Evolutionary conservation across 2,329 filamentous ascomycete species (phyloP), one percentile per base, ranked within the genome.

Genomic region (Xylaria sp.): DNA sequence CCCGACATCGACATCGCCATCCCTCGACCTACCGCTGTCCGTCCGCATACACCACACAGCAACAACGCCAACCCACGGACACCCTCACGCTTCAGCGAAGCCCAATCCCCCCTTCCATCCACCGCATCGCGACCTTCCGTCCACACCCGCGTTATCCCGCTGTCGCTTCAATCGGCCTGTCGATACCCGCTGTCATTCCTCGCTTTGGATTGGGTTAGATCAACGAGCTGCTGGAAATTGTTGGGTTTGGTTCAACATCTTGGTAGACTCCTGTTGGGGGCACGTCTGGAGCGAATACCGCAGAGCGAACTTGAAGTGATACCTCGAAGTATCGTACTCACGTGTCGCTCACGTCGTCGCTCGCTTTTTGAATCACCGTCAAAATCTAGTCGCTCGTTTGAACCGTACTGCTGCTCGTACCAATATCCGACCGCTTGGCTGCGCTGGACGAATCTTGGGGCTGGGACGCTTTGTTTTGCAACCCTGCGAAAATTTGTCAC

Each of bases 381-480:
- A 56, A 51, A 63, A 8, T 63, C 64, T 66, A 34, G 70, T 71
- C 72, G 65, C 72, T 74, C 72, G 69, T 74, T 73, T 71, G 57
- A 59, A 68, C 34, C 28, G 23, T 64, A 12, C 37, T 32, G 44
- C 41, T 52, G 63, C 41, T 62, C n/a, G 15, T 23, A 44, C 46
- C 48, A 37, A 69, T 46, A 57, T 37, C 54, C 48, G 55, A 51
- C 48, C 23, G 32, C 15, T 51, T 15, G 48, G 60, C 59, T 46
- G 62, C 59, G 63, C 63, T 59, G 44, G 32, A 51, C 44, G 56
- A 48, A 23, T 61, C 63, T 61, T 61, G 58, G 65, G 65, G 63
- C 63, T 63, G 70, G 65, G 69, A 51, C 41, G 39, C 50, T 48
- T 48, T 63, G 32, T 50, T 66, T 65, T 48, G 18, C 37, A 37